Conservation (phyloP, 2,329 filamentous ascomycete genomes). For the Rutstroemia sp. region DNA sequence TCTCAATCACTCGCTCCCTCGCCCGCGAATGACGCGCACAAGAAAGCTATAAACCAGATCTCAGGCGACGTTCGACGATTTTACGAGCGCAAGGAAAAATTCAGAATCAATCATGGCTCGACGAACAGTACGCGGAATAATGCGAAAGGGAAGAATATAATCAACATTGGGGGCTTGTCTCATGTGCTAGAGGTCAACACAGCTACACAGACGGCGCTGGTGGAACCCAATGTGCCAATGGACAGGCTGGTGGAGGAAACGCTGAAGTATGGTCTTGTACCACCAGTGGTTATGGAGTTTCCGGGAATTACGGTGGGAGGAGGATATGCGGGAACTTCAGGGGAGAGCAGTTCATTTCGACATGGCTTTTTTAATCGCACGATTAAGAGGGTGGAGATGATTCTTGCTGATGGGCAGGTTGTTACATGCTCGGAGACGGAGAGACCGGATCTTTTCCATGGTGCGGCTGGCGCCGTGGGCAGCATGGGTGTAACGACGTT, state of each 20-base stretch:
- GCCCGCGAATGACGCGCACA: constrained; percentile 28
- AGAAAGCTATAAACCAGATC: constrained; percentile 37
- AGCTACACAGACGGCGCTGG: constrained; percentile 38
- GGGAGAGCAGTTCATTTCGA: constrained; percentile 59
- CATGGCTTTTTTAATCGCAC: constrained; percentile 61
- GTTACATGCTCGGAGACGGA: constrained; percentile 39
- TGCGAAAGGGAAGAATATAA: constrained; percentile 32
- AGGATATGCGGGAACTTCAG: constrained; percentile 58
- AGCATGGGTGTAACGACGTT: constrained; percentile 54
- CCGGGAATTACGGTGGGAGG: constrained; percentile 63
- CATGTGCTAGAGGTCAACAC: constrained; percentile 38
- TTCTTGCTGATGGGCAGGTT: constrained; percentile 50
- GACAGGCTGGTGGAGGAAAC: constrained; percentile 53
- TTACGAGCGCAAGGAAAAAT: constrained; percentile 39
- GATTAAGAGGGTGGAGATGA: constrained; percentile 54
- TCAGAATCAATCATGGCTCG: constrained; percentile 50
- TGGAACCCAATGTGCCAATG: constrained; percentile 66
- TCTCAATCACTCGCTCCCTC: neutral
- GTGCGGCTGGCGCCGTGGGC: constrained; percentile 51
- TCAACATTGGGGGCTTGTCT: constrained; percentile 42
- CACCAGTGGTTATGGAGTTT: constrained; percentile 63
- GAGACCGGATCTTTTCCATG: constrained; percentile 48
- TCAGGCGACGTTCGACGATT: constrained; percentile 39
- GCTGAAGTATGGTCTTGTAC: constrained; percentile 46
- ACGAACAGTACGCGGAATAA: constrained; percentile 45